phyloP scores from a whole-genome alignment of 2,329 filamentous ascomycete genomes.

The Fusarium sp. region DNA sequence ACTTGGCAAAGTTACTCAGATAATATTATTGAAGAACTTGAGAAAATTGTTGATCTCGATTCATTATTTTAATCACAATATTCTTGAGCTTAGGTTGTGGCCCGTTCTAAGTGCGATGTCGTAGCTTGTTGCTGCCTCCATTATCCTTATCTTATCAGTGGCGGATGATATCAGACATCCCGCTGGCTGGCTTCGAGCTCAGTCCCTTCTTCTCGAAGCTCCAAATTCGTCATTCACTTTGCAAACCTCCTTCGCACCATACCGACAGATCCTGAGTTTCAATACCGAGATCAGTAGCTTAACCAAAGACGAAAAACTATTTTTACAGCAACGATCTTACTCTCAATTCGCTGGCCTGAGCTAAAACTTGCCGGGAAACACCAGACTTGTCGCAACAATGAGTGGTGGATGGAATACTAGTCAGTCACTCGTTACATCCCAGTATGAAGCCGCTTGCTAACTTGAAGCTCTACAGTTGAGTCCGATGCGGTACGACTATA shows the following conservation, averaged over 20 bases:
- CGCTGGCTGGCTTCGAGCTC: slow-evolving; percentile 34
- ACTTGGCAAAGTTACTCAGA: neutral
- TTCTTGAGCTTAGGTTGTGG: neutral
- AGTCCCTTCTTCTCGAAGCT: slow-evolving; percentile 29
- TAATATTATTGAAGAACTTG: neutral
- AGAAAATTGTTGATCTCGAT: too few species aligned
- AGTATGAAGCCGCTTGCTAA: slow-evolving; percentile 19
- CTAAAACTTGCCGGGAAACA: slow-evolving; percentile 2
- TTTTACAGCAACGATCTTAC: neutral
- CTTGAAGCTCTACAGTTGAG: slow-evolving; percentile 71
- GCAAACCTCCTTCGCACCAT: slow-evolving; percentile 3
- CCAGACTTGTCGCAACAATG: slow-evolving; percentile 60
- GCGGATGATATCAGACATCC: slow-evolving; percentile 48
- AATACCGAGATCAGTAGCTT: neutral
- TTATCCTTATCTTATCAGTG: slow-evolving; percentile 48
- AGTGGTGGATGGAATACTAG: slow-evolving; percentile 96
- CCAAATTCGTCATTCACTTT: slow-evolving; percentile 20
- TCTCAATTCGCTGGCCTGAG: neutral
- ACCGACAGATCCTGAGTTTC: neutral
- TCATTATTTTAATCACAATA: neutral
- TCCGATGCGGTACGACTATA: slow-evolving; percentile 90
- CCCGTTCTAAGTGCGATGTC: slow-evolving; percentile 23
- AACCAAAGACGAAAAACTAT: neutral
- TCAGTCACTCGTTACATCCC: slow-evolving; percentile 55
- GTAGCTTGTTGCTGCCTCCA: slow-evolving; percentile 45